These are phyloP conservation scores for Aureobasidium sp. DNA, from an alignment of 2,329 filamentous ascomycete genomes.

Conservation along the genomic window DNA sequence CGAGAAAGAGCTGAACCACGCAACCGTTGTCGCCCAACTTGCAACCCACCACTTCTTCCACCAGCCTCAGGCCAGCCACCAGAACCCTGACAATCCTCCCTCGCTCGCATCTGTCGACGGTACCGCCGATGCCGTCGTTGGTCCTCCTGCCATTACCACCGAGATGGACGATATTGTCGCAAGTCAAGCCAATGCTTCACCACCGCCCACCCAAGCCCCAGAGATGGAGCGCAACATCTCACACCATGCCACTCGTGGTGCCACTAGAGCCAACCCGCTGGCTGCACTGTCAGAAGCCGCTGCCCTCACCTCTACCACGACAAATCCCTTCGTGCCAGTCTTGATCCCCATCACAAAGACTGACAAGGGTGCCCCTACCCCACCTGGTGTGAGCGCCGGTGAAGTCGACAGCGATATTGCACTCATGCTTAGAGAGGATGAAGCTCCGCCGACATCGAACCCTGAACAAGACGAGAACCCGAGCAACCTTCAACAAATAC, in stretches of 20 bases:
- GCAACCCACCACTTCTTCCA: slow-evolving; percentile 53
- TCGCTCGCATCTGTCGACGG: slow-evolving; percentile 26
- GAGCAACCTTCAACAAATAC: slow-evolving; percentile 20
- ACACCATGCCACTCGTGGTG: slow-evolving; percentile 48
- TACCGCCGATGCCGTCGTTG: slow-evolving; percentile 22
- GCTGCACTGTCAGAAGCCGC: slow-evolving; percentile 46
- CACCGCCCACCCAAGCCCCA: slow-evolving; percentile 22
- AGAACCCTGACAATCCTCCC: slow-evolving; percentile 23
- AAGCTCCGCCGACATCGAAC: slow-evolving; percentile 4
- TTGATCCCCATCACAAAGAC: slow-evolving; percentile 41
- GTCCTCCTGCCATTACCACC: slow-evolving; percentile 15
- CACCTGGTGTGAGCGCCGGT: slow-evolving; percentile 34
- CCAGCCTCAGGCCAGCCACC: slow-evolving; percentile 31
- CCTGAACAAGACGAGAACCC: slow-evolving; percentile 3
- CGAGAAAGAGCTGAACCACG: slow-evolving; percentile 58
- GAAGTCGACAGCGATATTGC: slow-evolving; percentile 45
- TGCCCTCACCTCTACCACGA: slow-evolving; percentile 24
- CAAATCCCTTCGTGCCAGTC: slow-evolving; percentile 40
- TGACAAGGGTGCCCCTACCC: slow-evolving; percentile 43
- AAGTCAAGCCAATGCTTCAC: slow-evolving; percentile 23
- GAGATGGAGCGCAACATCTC: slow-evolving; percentile 58
- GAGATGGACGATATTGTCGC: slow-evolving; percentile 21
- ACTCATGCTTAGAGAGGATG: slow-evolving; percentile 36
- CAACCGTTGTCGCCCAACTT: slow-evolving; percentile 54
- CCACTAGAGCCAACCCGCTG: slow-evolving; percentile 40